Conservation (phyloP, 805 yeast species). For the Metschnikowia shivogae region DNA sequence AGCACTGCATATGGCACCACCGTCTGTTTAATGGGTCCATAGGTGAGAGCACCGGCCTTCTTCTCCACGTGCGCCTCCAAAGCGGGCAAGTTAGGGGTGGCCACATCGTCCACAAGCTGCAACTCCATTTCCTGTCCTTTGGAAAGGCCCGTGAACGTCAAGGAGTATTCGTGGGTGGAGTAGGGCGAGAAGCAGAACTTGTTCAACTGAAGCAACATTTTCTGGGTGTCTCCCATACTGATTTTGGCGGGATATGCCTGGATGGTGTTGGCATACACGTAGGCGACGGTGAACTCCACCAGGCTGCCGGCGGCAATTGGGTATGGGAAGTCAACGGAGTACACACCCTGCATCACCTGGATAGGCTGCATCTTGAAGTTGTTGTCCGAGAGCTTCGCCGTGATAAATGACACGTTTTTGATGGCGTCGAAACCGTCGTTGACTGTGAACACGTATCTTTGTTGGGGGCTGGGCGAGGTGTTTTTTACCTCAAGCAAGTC, state of each 20-base stretch:
- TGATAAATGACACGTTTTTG: constrained; percentile 39
- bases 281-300: constrained; percentile 45
- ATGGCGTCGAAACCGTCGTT: constrained; percentile 46
- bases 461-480: constrained; percentile 48
- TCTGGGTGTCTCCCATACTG: constrained; percentile 57
- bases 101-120: constrained; percentile 17
- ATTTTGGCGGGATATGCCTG: constrained; percentile 63
- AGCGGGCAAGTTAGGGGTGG: constrained; percentile 24
- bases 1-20: constrained; percentile 45
- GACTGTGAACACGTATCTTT: constrained; percentile 54
- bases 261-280: constrained; percentile 45
- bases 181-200: constrained; percentile 63
- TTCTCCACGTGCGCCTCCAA: constrained; percentile 36
- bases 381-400: constrained; percentile 31
- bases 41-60: constrained; percentile 39
- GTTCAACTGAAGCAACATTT: constrained; percentile 48
- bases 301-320: constrained; percentile 65
- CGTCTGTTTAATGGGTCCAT: constrained; percentile 48
- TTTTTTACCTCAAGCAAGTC: constrained; percentile 56
- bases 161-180: constrained; percentile 44
- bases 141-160: constrained; percentile 43
- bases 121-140: constrained; percentile 45
- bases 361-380: constrained; percentile 25
- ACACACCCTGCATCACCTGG: constrained; percentile 23
- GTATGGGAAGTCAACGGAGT: constrained; percentile 50